Conservation (phyloP, 352 stramenopile genomes). For the Globisporangium nunn region DNA sequence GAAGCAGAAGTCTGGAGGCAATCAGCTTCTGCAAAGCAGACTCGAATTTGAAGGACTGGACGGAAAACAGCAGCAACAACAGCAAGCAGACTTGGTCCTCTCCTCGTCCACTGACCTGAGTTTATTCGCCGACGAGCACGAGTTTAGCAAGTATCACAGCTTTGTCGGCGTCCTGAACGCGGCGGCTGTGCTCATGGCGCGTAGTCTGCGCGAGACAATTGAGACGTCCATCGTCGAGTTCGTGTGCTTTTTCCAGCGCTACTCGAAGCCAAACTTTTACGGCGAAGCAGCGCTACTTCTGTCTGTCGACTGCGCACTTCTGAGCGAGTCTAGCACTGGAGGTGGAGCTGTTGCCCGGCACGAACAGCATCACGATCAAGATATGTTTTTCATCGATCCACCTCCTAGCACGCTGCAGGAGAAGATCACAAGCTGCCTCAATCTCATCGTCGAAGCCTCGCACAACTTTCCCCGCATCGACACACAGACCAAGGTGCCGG, state of each 20-base stretch:
- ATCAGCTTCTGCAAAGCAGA: slow-evolving; percentile 33
- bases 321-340: slow-evolving; percentile 6
- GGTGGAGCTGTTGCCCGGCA: slow-evolving; percentile 10
- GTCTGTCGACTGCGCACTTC: slow-evolving; percentile 36
- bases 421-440: slow-evolving; percentile 55
- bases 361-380: slow-evolving; percentile 11
- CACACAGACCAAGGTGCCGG: slow-evolving; percentile 64
- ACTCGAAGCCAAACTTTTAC: slow-evolving; percentile 39
- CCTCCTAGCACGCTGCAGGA: slow-evolving; percentile 44
- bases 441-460: slow-evolving; percentile 69
- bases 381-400: slow-evolving; percentile 60
- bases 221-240: slow-evolving; percentile 78
- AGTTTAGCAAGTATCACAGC: slow-evolving; percentile 36
- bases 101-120: slow-evolving; percentile 6
- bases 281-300: slow-evolving; percentile 59
- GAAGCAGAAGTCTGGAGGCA: slow-evolving; percentile 15
- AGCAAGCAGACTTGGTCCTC: not conserved
- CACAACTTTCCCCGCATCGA: slow-evolving; percentile 89
- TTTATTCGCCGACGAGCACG: slow-evolving; percentile 24
- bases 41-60: slow-evolving; percentile 48
- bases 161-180: slow-evolving; percentile 76
- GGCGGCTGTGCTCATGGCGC: slow-evolving; percentile 85
- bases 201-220: slow-evolving; percentile 79
- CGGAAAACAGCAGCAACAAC: not conserved
- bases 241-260: slow-evolving; percentile 69